Evolutionary conservation across 352 stramenopile genomes (phyloP), one percentile per base, ranked within the genome.

Genomic region (Globisporangium barbulae): DNA sequence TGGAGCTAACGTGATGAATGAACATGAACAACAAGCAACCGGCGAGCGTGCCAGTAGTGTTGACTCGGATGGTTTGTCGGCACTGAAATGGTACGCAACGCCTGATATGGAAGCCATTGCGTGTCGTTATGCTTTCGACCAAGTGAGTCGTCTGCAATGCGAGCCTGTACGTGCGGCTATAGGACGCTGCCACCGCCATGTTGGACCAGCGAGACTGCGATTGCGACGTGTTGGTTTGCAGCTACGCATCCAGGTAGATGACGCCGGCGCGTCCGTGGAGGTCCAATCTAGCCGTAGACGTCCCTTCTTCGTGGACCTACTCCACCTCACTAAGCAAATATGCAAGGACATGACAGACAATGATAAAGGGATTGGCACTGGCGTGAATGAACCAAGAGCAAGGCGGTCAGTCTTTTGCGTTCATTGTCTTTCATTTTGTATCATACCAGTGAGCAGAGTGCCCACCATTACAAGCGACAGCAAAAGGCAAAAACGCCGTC

Each of bases 1-100:
- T 84, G 75, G 75, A 84, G 67, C 57, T 83, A 72, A 54, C 42
- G 17, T 19, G 12, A 8, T 19, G 42, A 48, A 21, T 19, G 25
- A 28, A 28, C 25, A 28, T 28, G 25, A 28, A 2, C 25, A 28
- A 2, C 25, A 28, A 28, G 25, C 25, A 28, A 28, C 25, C 25
- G 25, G 25, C 25, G 25, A 28, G n/a, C 41, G 13, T n/a, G 41
- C 21, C 41, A 30, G n/a, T 50, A n/a, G 6, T 30, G n/a, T 15
- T 28, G 19, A 50, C 12, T 28, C n/a, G n/a, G 6, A 25, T 28
- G 3, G 19, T 50, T 19, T 39, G 33, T 39, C 10, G 37, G 13
- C 37, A 44, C 37, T 44, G 41, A 21, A 47, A 8, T 47, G 41
- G 21, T 8, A 39, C 33, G 33, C 33, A 12, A 13, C 33, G 3